phyloP scores from a whole-genome alignment of 805 yeast species.

The Zygotorulaspora sp. region DNA sequence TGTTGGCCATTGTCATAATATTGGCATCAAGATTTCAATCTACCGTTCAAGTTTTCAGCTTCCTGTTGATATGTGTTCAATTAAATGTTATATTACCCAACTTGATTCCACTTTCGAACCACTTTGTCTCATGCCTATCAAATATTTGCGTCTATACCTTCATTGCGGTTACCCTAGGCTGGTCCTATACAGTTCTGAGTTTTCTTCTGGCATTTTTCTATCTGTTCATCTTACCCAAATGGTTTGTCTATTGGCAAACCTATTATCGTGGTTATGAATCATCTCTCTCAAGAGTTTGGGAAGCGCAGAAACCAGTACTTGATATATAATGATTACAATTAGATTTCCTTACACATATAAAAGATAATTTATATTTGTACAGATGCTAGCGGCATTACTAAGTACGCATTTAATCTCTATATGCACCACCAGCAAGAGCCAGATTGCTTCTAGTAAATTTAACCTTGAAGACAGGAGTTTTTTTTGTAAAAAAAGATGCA shows the following conservation, averaged over 20 bases:
- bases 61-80: constrained; percentile 50
- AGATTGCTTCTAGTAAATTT: constrained; percentile 87
- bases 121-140: constrained; percentile 16
- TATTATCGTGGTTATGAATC: constrained; percentile 22
- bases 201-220: constrained; percentile 18
- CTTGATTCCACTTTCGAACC: constrained; percentile 16
- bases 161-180: constrained; percentile 22
- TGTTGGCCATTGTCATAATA: constrained; percentile 82
- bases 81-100: constrained; percentile 32
- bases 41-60: constrained; percentile 75
- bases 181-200: constrained; percentile 21
- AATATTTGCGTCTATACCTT: constrained; percentile 26
- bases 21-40: constrained; percentile 81
- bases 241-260: constrained; percentile 33
- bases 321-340: constrained; percentile 11
- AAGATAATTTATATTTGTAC: too few relatives aligned
- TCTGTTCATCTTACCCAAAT: constrained; percentile 24
- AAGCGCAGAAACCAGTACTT: constrained; percentile 21
- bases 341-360: constrained; percentile 1
- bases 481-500: constrained; percentile 90
- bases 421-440: constrained; percentile 91
- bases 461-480: constrained; percentile 89
- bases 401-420: constrained; percentile 39
- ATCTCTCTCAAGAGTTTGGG: constrained; percentile 21
- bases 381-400: not conserved